Evolutionary conservation across 2,329 filamentous ascomycete genomes (phyloP).

Genomic region (Talaromyces albobiverticillius): DNA sequence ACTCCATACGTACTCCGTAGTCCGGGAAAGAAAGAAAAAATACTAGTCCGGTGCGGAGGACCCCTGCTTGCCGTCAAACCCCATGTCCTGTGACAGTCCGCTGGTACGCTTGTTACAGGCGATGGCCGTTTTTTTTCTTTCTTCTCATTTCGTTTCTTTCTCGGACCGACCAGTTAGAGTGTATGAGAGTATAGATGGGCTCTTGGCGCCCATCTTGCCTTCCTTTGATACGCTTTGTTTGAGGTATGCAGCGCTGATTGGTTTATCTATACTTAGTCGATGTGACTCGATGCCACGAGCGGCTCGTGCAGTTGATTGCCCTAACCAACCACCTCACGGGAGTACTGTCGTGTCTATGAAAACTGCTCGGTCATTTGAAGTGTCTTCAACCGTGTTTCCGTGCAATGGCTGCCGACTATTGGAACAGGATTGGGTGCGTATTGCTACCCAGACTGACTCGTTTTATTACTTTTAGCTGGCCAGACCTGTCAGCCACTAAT

Average conservation of each 20-base stretch:
- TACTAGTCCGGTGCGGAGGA: slow-evolving; percentile 9
- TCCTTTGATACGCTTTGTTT: not conserved
- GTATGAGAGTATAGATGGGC: not conserved
- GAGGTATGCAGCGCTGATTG: not conserved
- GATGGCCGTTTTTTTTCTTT: not conserved
- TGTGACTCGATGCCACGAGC: slow-evolving; percentile 6
- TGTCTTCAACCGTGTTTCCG: not conserved
- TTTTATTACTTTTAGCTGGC: not conserved
- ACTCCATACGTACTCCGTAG: slow-evolving; percentile 7
- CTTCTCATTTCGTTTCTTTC: not conserved
- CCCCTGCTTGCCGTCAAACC: slow-evolving; percentile 3
- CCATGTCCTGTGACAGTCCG: not conserved
- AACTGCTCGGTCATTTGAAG: not conserved
- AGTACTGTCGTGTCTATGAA: too few species aligned
- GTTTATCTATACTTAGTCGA: not conserved
- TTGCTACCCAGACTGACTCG: slow-evolving; percentile 4
- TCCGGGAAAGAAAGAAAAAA: not conserved
- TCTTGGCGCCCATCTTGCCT: not conserved
- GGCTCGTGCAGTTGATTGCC: slow-evolving; percentile 2
- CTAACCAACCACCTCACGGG: too few species aligned
- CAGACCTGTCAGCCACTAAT: not conserved
- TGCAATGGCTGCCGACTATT: not conserved
- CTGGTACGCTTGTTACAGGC: not conserved
- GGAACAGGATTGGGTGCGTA: not conserved
- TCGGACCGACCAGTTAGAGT: not conserved